A percentile compares a stretch with the other conserved stretches of the same genome.
phyloP scores from a whole-genome alignment of 495 filamentous ascomycete species.

The Friedmanniomyces endolithicus region DNA sequence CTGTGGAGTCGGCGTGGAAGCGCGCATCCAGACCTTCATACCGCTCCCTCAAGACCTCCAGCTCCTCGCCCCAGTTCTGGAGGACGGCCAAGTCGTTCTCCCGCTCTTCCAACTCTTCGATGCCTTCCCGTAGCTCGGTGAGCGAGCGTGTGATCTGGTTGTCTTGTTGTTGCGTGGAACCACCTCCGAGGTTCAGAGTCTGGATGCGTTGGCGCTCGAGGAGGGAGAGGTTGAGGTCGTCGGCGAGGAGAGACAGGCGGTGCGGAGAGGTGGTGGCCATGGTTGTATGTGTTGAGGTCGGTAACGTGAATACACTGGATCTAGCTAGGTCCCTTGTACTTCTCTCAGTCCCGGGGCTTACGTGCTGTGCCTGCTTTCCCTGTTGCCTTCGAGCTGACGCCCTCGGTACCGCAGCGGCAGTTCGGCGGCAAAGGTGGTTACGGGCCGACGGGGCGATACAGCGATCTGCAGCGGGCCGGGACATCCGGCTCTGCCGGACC shows the following conservation, averaged over 20 bases:
- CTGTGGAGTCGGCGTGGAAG: slow-evolving; percentile 42
- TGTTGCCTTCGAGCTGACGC: no score
- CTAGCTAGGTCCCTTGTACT: not conserved
- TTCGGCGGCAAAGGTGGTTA: no score
- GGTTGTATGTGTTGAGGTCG: slow-evolving; percentile 12
- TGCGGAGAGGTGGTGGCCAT: slow-evolving; percentile 42
- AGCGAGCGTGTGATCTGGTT: slow-evolving; percentile 81
- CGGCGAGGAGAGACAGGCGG: slow-evolving; percentile 61
- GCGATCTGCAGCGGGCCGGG: no score
- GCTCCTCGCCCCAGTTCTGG: slow-evolving; percentile 22
- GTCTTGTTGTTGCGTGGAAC: slow-evolving; percentile 78
- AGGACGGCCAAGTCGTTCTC: slow-evolving; percentile 41
- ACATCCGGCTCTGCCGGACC: no score
- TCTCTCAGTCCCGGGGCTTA: no score
- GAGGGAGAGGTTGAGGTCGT: slow-evolving; percentile 67
- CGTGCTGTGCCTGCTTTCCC: no score
- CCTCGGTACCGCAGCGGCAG: no score
- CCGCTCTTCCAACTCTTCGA: slow-evolving; percentile 62
- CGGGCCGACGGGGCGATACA: no score
- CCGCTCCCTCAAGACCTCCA: slow-evolving; percentile 36
- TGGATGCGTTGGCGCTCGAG: slow-evolving; percentile 80
- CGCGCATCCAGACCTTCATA: slow-evolving; percentile 47
- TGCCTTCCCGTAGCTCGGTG: slow-evolving; percentile 70
- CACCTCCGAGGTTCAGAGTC: slow-evolving; percentile 68
- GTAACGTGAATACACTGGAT: not conserved